phyloP scores from a whole-genome alignment of 495 filamentous ascomycete species.

The Xylaria cubensis region DNA sequence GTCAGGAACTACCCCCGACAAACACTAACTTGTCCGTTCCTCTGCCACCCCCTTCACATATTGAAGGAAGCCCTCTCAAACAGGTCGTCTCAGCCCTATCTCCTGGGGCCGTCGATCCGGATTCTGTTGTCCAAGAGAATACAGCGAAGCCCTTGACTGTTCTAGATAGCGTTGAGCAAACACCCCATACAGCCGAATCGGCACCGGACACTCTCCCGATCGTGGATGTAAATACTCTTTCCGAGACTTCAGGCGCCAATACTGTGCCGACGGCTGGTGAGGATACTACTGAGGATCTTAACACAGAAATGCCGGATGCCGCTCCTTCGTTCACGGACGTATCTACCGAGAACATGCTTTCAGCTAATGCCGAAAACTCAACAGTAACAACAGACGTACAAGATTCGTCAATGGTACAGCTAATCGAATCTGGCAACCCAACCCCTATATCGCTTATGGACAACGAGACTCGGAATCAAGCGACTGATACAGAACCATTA shows the following conservation, averaged over 20 bases:
- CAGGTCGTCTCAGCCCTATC: conserved; percentile 46
- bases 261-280: background rate
- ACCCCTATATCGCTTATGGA: background rate
- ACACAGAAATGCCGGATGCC: conserved; percentile 23
- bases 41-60: conserved; percentile 36
- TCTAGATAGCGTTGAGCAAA: conserved; percentile 4
- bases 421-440: background rate
- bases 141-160: background rate
- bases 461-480: background rate
- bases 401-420: background rate
- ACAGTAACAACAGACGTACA: background rate
- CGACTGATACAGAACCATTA: background rate
- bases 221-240: background rate
- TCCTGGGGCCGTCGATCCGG: conserved; percentile 24
- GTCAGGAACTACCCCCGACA: conserved; percentile 19
- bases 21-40: conserved; percentile 25
- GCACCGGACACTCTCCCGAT: background rate
- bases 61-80: conserved; percentile 57
- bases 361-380: background rate
- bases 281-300: background rate
- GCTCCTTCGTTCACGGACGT: background rate
- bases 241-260: background rate
- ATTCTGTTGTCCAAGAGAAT: conserved; percentile 8
- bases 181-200: background rate
- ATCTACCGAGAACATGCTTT: conserved; percentile 4